Conservation (phyloP, 2,329 filamentous ascomycete genomes). For the Cryphonectria parasitica region DNA sequence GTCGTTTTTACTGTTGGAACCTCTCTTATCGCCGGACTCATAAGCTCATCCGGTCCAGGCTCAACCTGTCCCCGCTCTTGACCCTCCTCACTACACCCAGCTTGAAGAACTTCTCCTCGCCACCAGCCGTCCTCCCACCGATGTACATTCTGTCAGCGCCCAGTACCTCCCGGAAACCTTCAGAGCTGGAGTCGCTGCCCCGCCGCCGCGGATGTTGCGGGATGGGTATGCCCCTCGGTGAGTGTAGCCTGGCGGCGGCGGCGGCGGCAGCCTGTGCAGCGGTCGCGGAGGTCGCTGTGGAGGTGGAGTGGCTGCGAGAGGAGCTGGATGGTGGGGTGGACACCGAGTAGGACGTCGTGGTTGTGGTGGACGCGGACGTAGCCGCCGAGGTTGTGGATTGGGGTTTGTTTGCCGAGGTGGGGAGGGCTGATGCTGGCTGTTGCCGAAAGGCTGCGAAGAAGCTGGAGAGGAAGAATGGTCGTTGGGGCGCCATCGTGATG, state of each 20-base stretch:
- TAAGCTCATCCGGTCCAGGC: conserved; percentile 75
- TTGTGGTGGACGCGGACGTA: conserved; percentile 29
- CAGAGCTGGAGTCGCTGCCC: conserved; percentile 75
- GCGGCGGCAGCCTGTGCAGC: conserved; percentile 39
- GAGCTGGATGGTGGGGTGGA: conserved; percentile 34
- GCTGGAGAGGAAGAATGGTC: conserved; percentile 60
- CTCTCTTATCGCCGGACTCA: conserved; percentile 44
- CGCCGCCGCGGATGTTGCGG: conserved; percentile 52
- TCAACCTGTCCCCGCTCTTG: conserved; percentile 74
- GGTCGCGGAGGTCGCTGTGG: conserved; percentile 27
- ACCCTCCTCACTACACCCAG: conserved; percentile 75
- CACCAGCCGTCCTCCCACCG: conserved; percentile 72
- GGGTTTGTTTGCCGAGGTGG: conserved; percentile 43
- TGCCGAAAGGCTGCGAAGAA: conserved; percentile 61
- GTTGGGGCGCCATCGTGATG: conserved; percentile 53
- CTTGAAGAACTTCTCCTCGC: conserved; percentile 84
- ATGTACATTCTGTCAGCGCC: conserved; percentile 83
- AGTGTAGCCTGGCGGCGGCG: conserved; percentile 24
- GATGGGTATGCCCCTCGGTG: conserved; percentile 44
- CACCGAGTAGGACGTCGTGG: conserved; percentile 34
- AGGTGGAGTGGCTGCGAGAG: conserved; percentile 30
- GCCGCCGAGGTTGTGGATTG: conserved; percentile 37
- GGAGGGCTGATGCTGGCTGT: conserved; percentile 42
- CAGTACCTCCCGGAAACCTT: conserved; percentile 74
- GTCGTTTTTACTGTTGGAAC: too few relatives aligned